Base-by-base conservation (phyloP, 345 rosid genomes). In the Gossypium australe region DNA sequence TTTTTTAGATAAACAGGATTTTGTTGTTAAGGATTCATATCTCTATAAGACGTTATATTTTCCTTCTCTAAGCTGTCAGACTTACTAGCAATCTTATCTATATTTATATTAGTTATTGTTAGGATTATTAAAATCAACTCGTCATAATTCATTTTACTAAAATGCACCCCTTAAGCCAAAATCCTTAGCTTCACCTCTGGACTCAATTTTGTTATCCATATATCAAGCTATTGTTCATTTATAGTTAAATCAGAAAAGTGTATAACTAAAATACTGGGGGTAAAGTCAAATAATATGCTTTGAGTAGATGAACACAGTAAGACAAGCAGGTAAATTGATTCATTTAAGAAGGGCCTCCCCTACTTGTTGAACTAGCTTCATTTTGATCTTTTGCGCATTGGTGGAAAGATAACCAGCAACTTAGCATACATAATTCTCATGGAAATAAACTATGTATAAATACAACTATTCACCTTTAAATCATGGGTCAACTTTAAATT, bases 401-500 rank as follows among this genome's bases (percentile, higher is more conserved):
- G 8, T 16, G 25, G 47, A 41, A 41, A 64, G 14, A 64, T 9
- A n/a, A 34, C 3, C 20, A 43, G 2, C 22, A 63, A 63, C 4
- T 29, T 16, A 14, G 17, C 67, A 16, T 9, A 62, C 17, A n/a
- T 34, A 29, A 7, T 62, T 62, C 18, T 13, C 43, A 60, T 9
- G 45, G 20, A 29, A 34, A 34, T 8, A 62, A 41, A 63, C 41
- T 63, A 38, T 34, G 18, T 63, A 17, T 2, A 17, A 63, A 63
- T 3, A 17, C 24, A 41, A 64, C 20, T 62, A 62, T 52, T 71
- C 72, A 93, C 99, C 98, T 95, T 95, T 77, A 95, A 83, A 58
- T 95, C 96, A 84, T 93, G 89, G 1, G 85, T 81, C 81, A 93
- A 75, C 81, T 90, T 93, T 75, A 90, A 84, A 74, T 91, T 91